phyloP scores from a whole-genome alignment of 768 basidiomycete species.

The Boletus reticulatus region DNA sequence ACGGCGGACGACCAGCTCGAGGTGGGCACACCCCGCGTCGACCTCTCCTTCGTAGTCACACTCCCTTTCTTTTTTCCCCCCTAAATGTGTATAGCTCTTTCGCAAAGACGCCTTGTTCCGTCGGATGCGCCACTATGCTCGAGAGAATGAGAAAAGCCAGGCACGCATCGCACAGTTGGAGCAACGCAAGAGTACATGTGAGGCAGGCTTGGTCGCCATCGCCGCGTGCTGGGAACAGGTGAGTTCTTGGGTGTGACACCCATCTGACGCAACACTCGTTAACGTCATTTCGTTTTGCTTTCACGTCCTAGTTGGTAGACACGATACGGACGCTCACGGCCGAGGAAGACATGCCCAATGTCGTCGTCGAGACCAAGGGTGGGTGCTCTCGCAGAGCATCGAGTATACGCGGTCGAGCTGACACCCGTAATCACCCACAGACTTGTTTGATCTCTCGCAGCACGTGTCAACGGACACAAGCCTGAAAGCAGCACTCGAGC shows the following conservation, averaged over 20 bases:
- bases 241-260: slow-evolving; percentile 9
- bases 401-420: not conserved
- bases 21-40: slow-evolving; percentile 41
- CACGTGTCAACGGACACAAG: slow-evolving; percentile 30
- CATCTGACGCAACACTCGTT: not conserved
- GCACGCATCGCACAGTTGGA: slow-evolving; percentile 63
- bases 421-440: slow-evolving; percentile 12
- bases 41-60: slow-evolving; percentile 22
- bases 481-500: slow-evolving; percentile 44
- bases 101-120: slow-evolving; percentile 85
- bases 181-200: slow-evolving; percentile 59
- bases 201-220: slow-evolving; percentile 70
- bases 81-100: slow-evolving; percentile 52
- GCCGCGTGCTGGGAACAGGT: slow-evolving; percentile 83
- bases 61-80: slow-evolving; percentile 11
- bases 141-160: slow-evolving; percentile 67
- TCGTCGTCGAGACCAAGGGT: slow-evolving; percentile 45
- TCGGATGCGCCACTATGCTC: slow-evolving; percentile 79
- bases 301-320: slow-evolving; percentile 54
- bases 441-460: slow-evolving; percentile 32
- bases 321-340: slow-evolving; percentile 60
- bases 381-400: not conserved
- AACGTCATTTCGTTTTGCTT: not conserved
- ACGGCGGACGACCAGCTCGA: slow-evolving; percentile 59
- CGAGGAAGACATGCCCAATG: slow-evolving; percentile 46